Base-by-base conservation (phyloP, 495 filamentous ascomycete genomes). In the Talaromyces borbonicus region DNA sequence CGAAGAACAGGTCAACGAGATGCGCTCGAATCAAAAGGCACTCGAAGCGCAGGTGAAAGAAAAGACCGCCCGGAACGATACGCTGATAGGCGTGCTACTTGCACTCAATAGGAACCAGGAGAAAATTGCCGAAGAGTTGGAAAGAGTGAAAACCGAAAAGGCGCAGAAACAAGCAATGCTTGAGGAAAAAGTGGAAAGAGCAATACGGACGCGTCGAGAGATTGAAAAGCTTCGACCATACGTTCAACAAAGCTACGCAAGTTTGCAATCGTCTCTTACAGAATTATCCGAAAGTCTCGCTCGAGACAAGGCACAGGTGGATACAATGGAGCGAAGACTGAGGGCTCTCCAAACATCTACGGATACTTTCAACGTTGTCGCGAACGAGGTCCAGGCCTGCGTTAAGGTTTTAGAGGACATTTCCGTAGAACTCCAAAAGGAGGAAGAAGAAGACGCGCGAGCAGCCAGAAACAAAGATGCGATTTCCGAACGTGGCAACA, bases 351-450 rank as follows among this genome's bases (percentile, higher is more conserved):
- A 96, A 56, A 95, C 89, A 2, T 89, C 84, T 15, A 80, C 81
- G 5, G 90, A 96, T 62, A 87, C 87, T 1, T 97, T 96, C 54
- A 73, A 75, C 4, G 79, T 90, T 1, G 86, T 96, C 7, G 68
- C 80, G 6, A 76, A 82, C 26, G 90, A 97, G 55, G 87, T 97
- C 9, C 75, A 80, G 4, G 80, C 82, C 0, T 93, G 87, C 52
- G 85, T 85, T 39, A 90, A 88, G 56, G 72, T 96, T 22, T 80
- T 98, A 2, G 85, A 93, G 32, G 93, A 97, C 45, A 85, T 95
- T 26, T 73, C 81, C 1, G 70, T 69, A 32, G 92, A 96, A 58
- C 63, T 98, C 8, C 68, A 80, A 8, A 94, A 89, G 59, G 88
- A 95, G 60, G 90, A 95, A 5, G 92, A 95, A 40, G 88, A 90